Base-by-base conservation (phyloP, 345 rosid genomes). In the Euclidium syriacum region DNA sequence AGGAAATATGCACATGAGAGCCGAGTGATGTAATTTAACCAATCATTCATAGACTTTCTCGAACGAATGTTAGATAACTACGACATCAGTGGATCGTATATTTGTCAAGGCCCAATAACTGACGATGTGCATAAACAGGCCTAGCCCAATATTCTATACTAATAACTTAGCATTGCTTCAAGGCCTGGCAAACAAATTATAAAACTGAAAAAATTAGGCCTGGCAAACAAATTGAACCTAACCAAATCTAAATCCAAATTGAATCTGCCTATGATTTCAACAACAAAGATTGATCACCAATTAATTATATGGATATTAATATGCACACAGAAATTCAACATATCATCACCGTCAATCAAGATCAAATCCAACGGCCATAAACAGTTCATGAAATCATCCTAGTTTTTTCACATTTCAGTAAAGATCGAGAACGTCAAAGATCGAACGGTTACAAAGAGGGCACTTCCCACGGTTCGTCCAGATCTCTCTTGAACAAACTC, bases 361-460 rank as follows among this genome's bases (percentile, higher is more conserved):
- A 49, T 39, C 12, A 22, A n/a, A 64, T 64, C 69, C 34, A 26
- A 62, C 66, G 55, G 33, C 16, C 58, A 17, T 10, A 55, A 14
- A 36, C 25, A 32, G 33, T 16, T 32, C 44, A 34, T 36, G 35
- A 30, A 23, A 43, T 11, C n/a, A n/a, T n/a, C n/a, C n/a, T 5
- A 10, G 11, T 29, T 3, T 20, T 32, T 47, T 23, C n/a, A n/a
- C n/a, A n/a, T n/a, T 7, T 50, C 67, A 91, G 51, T 85, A 88
- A 59, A 87, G 71, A 74, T 91, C 84, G 14, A 91, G 98, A 65
- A 88, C 79, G 63, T 91, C 78, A 5, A 73, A 66, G 54, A 91
- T 85, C 36, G 87, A 65, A 64, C 91, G 88, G 78, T 79, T 85
- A 67, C 98, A 91, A 50, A 84, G 54, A 4, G 96, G 96, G 64